Evolutionary conservation across 148 eudicot species (phyloP), one percentile per base, ranked within the genome.

Genomic region (Pouteria glomerata): DNA sequence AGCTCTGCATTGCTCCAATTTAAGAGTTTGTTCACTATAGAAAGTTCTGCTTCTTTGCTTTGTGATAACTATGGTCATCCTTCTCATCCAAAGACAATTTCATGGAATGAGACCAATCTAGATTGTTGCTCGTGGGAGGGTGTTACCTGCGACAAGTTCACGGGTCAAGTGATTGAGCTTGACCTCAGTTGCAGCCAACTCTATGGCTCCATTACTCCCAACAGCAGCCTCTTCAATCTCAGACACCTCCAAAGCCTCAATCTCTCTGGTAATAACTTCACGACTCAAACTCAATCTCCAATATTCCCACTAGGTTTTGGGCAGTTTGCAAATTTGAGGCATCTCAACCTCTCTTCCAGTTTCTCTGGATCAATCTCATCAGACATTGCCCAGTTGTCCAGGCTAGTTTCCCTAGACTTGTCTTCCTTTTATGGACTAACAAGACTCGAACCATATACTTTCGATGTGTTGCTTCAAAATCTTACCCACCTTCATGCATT

Each of bases 71-170:
- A 45, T 48, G 56, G 41, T 66, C 11, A 14, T 31, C 4, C 34
- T 65, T 44, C 55, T 42, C 45, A 65, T 45, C 69, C 69, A 24
- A 65, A 65, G 56, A 47, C 41, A 10, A 0, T 47, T 23, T 50
- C 26, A 0, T 67, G 57, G 70, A 67, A 67, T 24, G 34, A 11
- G n/a, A 44, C 33, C 0, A 57, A 16, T 42, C 44, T n/a, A 1
- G 41, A 67, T 30, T 67, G 70, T 30, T 66, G 69, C n/a, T 47
- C 39, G 16, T 67, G 57, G 70, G 70, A 48, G 6, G 70, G 70
- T 26, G 57, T 67, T 15, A 50, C 3, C 13, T 67, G 70, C 14
- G 14, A 67, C n/a, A 18, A 29, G 21, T 53, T 67, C n/a, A 67
- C 70, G 3, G 57, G 70, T 15, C 39, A 67, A 2, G 70, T 67